A percentile compares a stretch with the other conserved stretches of the same genome.
phyloP scores from a whole-genome alignment of 139 green algal genomes.

The Closterium sp. region DNA sequence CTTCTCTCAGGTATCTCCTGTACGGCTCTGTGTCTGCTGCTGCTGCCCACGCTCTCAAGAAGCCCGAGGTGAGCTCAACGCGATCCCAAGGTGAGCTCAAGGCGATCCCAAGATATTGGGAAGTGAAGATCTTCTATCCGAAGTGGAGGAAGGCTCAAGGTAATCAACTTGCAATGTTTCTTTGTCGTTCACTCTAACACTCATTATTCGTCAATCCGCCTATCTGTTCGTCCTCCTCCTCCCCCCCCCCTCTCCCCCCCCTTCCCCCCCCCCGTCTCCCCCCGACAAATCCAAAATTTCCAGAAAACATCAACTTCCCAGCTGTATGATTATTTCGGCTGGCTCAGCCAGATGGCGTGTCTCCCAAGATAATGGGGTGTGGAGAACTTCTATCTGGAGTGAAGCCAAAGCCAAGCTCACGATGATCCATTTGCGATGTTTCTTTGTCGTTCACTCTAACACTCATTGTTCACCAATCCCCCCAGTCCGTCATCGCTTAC shows the following conservation, averaged over 20 bases:
- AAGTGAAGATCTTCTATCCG: too few species aligned
- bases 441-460: not conserved
- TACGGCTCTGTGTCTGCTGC: conserved; percentile 80
- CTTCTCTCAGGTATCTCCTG: conserved; percentile 71
- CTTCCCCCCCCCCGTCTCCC: too few species aligned
- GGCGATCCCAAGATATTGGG: too few species aligned
- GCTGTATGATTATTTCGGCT: too few species aligned
- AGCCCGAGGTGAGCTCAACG: conserved; percentile 57
- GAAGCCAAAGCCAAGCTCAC: too few species aligned
- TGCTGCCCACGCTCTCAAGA: conserved; percentile 71
- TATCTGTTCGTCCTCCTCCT: not conserved
- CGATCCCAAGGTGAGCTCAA: not conserved
- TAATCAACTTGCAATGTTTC: not conserved
- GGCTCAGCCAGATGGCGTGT: too few species aligned
- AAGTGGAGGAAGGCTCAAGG: too few species aligned
- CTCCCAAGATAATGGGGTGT: too few species aligned
- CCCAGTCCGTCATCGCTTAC: not conserved
- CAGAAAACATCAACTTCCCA: too few species aligned
- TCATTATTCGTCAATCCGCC: not conserved
- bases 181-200: not conserved
- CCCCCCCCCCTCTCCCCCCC: not conserved
- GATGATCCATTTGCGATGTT: too few species aligned
- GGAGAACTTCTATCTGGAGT: too few species aligned
- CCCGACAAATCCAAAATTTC: too few species aligned
- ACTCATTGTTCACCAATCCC: not conserved